Evolutionary conservation across 345 rosid genomes (phyloP), one percentile per base, ranked within the genome.

Genomic region (Euphorbia pulcherrima): DNA sequence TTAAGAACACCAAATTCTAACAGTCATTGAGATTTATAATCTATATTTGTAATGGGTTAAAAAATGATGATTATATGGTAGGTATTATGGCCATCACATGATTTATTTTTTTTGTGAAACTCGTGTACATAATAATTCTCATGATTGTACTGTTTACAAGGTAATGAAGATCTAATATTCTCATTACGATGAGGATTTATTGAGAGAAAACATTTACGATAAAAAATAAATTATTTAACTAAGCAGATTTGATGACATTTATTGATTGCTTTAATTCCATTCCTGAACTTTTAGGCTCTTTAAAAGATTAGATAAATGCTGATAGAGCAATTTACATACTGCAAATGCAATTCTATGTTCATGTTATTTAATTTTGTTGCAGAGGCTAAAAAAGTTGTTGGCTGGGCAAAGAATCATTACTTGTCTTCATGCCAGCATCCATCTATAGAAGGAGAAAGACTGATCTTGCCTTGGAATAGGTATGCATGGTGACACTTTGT

Each of bases 381-480:
- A 94, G 99, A 86, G 81, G 92, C 97, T 72, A 97, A 89, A 80
- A 94, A 89, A 77, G 81, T 92, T 68, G 83, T 92, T 72, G 99
- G 99, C 70, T 92, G 97, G 99, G 97, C 99, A 2, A 89, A 81
- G 84, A 94, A 94, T 80, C 96, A 89, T 68, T 82, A 89, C 68
- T 68, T 94, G 64, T 85, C 97, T 46, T 82, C 87, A 66, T 89
- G 96, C 75, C 26, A 67, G 20, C 75, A 54, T 58, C 99, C 97
- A 75, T 74, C 69, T 23, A 50, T 94, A 72, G 86, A 83, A 79
- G 97, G 92, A 46, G 89, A 80, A 52, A 81, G 86, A 56, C 73
- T 94, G 77, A 72, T 70, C 76, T 77, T 94, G 29, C 99, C 99
- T 68, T 86, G 83, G 68, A 89, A 89, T 79, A 91, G 99, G 97